Base-by-base conservation (phyloP, 176 grass and related monocot species). In the Zea luxurians region DNA sequence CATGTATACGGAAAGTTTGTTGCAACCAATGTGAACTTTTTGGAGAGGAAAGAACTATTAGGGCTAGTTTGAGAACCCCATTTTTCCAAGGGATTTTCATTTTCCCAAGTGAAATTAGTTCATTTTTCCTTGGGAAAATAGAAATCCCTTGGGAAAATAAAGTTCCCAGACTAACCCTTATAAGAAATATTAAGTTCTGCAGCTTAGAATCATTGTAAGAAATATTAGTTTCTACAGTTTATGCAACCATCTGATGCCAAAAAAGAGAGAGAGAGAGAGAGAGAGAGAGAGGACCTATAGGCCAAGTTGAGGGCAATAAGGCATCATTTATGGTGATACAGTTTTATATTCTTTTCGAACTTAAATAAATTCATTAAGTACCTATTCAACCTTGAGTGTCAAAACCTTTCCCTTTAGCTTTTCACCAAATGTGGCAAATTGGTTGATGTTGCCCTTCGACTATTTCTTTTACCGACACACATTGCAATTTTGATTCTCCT, bases 351-450 rank as follows among this genome's bases (percentile, higher is more conserved):
- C 35, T 60, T 60, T 27, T 16, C 3, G 40, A 69, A 27, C 9
- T 41, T 47, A 15, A 79, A 53, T 74, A 61, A 57, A 58, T 57
- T 48, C 10, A 79, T 47, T 10, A 20, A 11, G 27, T 52, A n/a
- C 38, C 38, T 64, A 10, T 54, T 48, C 54, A 77, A 79, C 57
- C 3, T 38, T 53, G 37, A 48, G 7, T 17, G 17, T 17, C 12
- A 66, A 73, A 27, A 55, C n/a, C 10, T 64, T 64, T 42, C 6
- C 13, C 10, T 66, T 42, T 15, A 71, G n/a, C 2, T 85, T 43
- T 72, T 73, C 37, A 71, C 20, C 10, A 79, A 38, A 2, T 65
- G 16, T 73, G 47, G 35, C 3, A 84, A 77, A 54, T 36, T 71
- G 66, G 55, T 45, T 2, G 5, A 18, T 16, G 7, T 38, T 44